Evolutionary conservation across 1,284 basidiomycete species (phyloP).

Genomic region (Amylostereum chailletii): DNA sequence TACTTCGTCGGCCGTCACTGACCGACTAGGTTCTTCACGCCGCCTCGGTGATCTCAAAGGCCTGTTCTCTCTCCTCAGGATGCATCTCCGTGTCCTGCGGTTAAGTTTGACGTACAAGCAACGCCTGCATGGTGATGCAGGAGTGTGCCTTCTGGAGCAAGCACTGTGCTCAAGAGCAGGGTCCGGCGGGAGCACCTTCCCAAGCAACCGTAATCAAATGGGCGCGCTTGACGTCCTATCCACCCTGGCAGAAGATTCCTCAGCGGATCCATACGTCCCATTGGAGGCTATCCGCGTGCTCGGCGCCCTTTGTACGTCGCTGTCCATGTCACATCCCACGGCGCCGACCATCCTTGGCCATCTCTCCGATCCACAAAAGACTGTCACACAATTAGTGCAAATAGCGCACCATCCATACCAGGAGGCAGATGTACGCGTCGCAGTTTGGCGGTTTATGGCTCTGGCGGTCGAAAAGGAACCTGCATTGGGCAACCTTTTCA

Average conservation of each 20-base stretch:
- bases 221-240: conserved; percentile 70
- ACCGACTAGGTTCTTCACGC: conserved; percentile 50
- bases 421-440: conserved; percentile 56
- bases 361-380: conserved; percentile 62
- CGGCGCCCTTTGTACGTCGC: conserved; percentile 55
- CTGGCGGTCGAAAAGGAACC: conserved; percentile 83
- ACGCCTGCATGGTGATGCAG: conserved; percentile 26
- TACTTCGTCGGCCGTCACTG: conserved; percentile 49
- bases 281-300: conserved; percentile 60
- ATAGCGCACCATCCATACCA: conserved; percentile 68
- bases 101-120: conserved; percentile 58
- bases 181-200: conserved; percentile 39
- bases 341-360: conserved; percentile 66
- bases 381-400: conserved; percentile 50
- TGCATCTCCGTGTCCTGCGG: conserved; percentile 54
- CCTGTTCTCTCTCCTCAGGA: conserved; percentile 60
- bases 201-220: conserved; percentile 34
- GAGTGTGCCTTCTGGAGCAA: conserved; percentile 66
- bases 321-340: conserved; percentile 49
- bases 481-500: conserved; percentile 76
- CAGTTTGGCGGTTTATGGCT: conserved; percentile 80
- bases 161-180: conserved; percentile 54
- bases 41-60: conserved; percentile 62
- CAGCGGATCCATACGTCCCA: conserved; percentile 48
- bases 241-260: conserved; percentile 52